Base-by-base conservation (phyloP, 345 rosid genomes). In the Hibiscus tridactylites region DNA sequence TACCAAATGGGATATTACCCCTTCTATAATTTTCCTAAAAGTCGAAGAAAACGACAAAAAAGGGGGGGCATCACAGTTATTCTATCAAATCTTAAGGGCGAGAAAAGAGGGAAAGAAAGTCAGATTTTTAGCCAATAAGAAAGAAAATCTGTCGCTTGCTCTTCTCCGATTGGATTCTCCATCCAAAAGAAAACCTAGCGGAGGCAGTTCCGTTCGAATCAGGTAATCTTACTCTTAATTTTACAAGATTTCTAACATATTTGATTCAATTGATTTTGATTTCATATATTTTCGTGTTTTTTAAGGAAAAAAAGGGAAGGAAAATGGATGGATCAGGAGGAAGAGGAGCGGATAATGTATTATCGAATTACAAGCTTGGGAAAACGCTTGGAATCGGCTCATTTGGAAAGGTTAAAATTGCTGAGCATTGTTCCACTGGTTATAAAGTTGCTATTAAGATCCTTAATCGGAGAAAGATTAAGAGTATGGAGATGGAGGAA, bases 391-490 rank as follows among this genome's bases (percentile, higher is more conserved):
- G 99, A 65, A 88, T 92, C 9, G 99, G 99, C 69, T 81, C 99
- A 50, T 95, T 95, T 75, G 89, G 99, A 47, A 88, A 91, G 85
- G 99, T 95, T 70, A 95, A 92, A 84, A 83, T 90, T 46, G 99
- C 99, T 35, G 89, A 82, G 82, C 99, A 95, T 77, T 82, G 80
- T 37, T 82, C 85, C 77, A 95, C 99, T 13, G 89, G 97, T 29
- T 90, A 84, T 78, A 90, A 92, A 75, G 99, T 95, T 77, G 99
- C 99, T 3, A 88, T 95, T 77, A 95, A 95, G 88, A 90, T 95
- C 71, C 93, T 95, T 77, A 89, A 89, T 54, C 98, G 96, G 26
- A 88, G 87, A 47, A 90, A 88, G 82, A 90, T 95, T 71, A 85
- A 79, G 71, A 86, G 84, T 77, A 76, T 86, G 89, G 92, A 84